phyloP scores from a whole-genome alignment of 2,329 filamentous ascomycete species.

The Botrytis galanthina region DNA sequence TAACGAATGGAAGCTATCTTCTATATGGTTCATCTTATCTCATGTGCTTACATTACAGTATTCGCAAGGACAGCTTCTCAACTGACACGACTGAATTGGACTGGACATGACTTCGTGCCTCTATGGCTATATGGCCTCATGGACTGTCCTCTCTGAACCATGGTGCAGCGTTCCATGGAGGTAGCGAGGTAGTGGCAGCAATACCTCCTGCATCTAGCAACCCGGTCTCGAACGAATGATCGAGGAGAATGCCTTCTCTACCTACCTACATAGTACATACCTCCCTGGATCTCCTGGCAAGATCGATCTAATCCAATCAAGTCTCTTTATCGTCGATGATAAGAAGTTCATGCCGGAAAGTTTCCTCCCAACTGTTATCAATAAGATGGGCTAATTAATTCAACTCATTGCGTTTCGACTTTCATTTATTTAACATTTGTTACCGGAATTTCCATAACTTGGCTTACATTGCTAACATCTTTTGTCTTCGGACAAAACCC shows the following conservation, averaged over 20 bases:
- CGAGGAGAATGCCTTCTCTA: background rate
- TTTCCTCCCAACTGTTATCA: background rate
- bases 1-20: background rate
- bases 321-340: background rate
- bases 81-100: background rate
- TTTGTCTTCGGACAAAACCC: background rate
- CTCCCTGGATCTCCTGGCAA: background rate
- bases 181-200: background rate
- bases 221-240: background rate
- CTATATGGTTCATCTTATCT: background rate
- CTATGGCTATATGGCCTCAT: background rate
- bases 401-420: background rate
- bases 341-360: background rate
- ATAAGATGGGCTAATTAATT: background rate
- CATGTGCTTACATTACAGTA: background rate
- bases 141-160: no score
- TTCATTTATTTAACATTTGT: conserved; percentile 1
- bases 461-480: background rate
- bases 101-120: background rate
- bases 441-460: background rate
- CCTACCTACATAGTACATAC: background rate
- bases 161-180: background rate
- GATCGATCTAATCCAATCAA: background rate
- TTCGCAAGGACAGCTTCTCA: background rate
- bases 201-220: background rate